A percentile compares a stretch with the other conserved stretches of the same genome.
Evolutionary conservation across 2,329 filamentous ascomycete species (phyloP).

Genomic region (Stagonosporopsis tanaceti): DNA sequence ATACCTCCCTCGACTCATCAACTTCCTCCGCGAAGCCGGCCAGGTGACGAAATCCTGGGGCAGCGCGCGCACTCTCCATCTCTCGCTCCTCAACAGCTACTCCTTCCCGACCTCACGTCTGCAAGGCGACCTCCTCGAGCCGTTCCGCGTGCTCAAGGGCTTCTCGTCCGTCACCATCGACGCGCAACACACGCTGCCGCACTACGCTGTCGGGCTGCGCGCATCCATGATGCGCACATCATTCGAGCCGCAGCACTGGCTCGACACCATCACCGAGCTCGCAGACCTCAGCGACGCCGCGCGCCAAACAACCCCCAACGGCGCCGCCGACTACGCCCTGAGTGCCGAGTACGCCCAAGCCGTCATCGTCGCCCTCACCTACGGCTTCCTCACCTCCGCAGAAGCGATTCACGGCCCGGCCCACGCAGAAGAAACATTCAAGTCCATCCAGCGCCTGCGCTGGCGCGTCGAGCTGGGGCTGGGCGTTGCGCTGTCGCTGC

Average conservation of each 20-base stretch:
- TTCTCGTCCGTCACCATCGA: slow-evolving; percentile 33
- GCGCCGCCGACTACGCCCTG: slow-evolving; percentile 23
- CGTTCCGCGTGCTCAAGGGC: slow-evolving; percentile 37
- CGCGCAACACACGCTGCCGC: slow-evolving; percentile 28
- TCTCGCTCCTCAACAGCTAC: slow-evolving; percentile 38
- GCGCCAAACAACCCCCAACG: slow-evolving; percentile 4
- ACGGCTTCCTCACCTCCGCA: slow-evolving; percentile 42
- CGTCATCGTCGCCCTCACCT: slow-evolving; percentile 41
- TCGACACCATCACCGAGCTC: slow-evolving; percentile 27
- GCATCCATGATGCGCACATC: slow-evolving; percentile 26
- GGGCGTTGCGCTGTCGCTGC: slow-evolving; percentile 31
- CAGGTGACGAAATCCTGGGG: slow-evolving; percentile 34
- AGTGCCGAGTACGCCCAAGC: slow-evolving; percentile 36
- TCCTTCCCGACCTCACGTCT: slow-evolving; percentile 32
- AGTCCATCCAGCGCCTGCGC: slow-evolving; percentile 37
- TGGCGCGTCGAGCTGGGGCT: slow-evolving; percentile 41
- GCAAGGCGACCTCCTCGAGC: slow-evolving; percentile 45
- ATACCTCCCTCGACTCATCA: slow-evolving; percentile 46
- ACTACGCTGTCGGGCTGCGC: slow-evolving; percentile 37
- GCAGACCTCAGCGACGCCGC: slow-evolving; percentile 33
- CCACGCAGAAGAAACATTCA: slow-evolving; percentile 13
- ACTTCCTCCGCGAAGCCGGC: slow-evolving; percentile 43
- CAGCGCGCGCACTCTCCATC: slow-evolving; percentile 28
- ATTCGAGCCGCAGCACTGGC: slow-evolving; percentile 24
- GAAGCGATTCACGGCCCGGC: slow-evolving; percentile 23